Base-by-base conservation (phyloP, 2,329 filamentous ascomycete species). In the Elsinoe fawcettii region DNA sequence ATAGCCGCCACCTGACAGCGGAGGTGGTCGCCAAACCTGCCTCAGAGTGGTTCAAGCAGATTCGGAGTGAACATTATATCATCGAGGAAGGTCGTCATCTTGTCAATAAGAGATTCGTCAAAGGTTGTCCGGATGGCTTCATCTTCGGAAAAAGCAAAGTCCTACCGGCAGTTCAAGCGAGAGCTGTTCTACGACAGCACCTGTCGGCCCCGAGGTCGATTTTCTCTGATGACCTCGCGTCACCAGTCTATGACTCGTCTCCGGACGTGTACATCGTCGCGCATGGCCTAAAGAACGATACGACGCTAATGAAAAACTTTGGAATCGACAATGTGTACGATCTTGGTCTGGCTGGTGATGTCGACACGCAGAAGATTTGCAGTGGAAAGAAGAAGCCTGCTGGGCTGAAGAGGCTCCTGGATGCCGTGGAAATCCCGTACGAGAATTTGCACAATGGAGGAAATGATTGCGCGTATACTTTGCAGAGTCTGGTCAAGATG, bases 401-500 rank as follows among this genome's bases (percentile, higher is more conserved):
- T 2, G 30, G 54, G 14, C 27, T 56, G 41, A 37, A 30, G 18
- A 23, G 22, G 9, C 27, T 56, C 5, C 41, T 56, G 3, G 54
- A 56, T 20, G 39, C 37, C 5, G n/a, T 56, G 6, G 39, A 56
- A 1, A 37, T 56, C 6, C 30, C 39, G 3, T 56, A 56, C 20
- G 30, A 46, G n/a, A 3, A 49, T 18, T 58, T 60, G 23, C 67
- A 69, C 37, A 67, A 67, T 51, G 67, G 66, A 12, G 62, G 62
- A 20, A 69, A 69, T 34, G 67, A 69, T 54, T 66, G 67, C 3
- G 65, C 66, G 1, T 69, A 67, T 51, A 64, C 65, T 2, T 61
- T 69, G 62, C 64, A 65, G 58, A 59, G 58, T 1, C 51, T 67
- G 43, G 43, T 67, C 6, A 56, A 49, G 54, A 46, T 56, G 54